A percentile compares a stretch with the other conserved stretches of the same genome.
These are phyloP conservation scores for Syzygium jambos DNA, from an alignment of 345 rosid species.

Conservation along the genomic window DNA sequence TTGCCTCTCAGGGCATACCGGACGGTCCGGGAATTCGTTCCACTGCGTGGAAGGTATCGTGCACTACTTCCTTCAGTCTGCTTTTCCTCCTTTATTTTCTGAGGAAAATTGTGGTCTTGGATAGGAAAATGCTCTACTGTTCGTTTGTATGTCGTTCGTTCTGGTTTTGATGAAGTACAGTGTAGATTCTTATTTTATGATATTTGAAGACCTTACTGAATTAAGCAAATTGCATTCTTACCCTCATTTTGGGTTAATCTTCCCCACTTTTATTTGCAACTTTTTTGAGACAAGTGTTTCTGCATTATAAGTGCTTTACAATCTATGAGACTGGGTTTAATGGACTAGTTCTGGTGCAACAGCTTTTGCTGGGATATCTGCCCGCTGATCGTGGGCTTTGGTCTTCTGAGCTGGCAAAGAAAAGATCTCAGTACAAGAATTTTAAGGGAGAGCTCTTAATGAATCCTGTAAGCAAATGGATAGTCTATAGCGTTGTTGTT, in stretches of 20 bases:
- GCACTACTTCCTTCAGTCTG: background rate
- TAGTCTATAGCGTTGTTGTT: background rate
- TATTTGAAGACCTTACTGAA: background rate
- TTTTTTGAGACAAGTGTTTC: background rate
- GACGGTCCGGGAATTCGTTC: slow-evolving; percentile 86
- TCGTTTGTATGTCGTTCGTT: background rate
- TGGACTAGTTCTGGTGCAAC: slow-evolving; percentile 1
- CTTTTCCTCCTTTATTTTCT: background rate
- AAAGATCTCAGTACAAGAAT: slow-evolving; percentile 79
- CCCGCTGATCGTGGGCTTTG: slow-evolving; percentile 77
- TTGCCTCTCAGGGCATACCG: slow-evolving; percentile 77
- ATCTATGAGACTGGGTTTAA: background rate
- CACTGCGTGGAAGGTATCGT: slow-evolving; percentile 75
- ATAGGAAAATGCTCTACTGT: background rate
- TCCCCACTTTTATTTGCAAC: background rate
- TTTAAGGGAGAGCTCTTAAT: slow-evolving; percentile 87
- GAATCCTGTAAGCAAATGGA: slow-evolving; percentile 71
- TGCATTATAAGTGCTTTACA: background rate
- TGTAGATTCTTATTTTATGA: background rate
- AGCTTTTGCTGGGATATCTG: slow-evolving; percentile 80
- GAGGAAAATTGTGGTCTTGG: background rate
- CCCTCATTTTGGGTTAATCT: background rate
- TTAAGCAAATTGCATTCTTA: background rate
- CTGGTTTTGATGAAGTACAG: background rate
- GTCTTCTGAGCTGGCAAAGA: slow-evolving; percentile 78